Evolutionary conservation across 495 filamentous ascomycete genomes (phyloP).

Genomic region (Daldinia childiae): DNA sequence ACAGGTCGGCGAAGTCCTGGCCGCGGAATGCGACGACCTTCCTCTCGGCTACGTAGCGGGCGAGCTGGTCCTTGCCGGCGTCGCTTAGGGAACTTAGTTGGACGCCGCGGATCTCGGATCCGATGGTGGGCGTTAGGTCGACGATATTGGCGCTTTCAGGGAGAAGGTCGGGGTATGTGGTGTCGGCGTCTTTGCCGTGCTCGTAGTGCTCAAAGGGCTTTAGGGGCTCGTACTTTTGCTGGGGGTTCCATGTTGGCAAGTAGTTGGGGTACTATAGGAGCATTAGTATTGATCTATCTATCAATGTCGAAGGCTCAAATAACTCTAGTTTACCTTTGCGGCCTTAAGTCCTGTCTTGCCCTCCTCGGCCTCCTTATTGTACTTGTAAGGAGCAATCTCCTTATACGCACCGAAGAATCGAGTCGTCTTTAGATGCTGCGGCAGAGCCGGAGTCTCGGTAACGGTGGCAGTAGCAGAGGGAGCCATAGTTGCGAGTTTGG

Average conservation of each 20-base stretch:
- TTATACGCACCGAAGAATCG: constrained; percentile 66
- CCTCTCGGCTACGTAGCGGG: constrained; percentile 77
- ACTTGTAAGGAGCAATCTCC: constrained; percentile 64
- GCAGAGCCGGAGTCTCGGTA: constrained; percentile 47
- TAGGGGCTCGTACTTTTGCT: constrained; percentile 70
- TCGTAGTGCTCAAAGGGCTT: constrained; percentile 76
- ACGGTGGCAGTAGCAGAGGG: constrained; percentile 62
- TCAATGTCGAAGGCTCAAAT: not conserved
- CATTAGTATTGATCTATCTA: not conserved
- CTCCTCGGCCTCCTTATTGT: constrained; percentile 59
- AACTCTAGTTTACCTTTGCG: constrained; percentile 49
- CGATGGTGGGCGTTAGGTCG: constrained; percentile 77
- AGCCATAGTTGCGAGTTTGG: constrained; percentile 56
- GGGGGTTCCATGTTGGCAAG: constrained; percentile 75
- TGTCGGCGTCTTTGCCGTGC: constrained; percentile 76
- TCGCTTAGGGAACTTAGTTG: constrained; percentile 74
- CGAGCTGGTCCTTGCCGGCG: constrained; percentile 81
- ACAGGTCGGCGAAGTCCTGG: constrained; percentile 80
- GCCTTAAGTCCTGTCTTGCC: constrained; percentile 56
- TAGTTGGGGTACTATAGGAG: constrained; percentile 73
- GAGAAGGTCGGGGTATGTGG: constrained; percentile 72
- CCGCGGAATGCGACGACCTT: constrained; percentile 84
- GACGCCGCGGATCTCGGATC: constrained; percentile 78
- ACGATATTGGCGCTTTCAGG: constrained; percentile 56
- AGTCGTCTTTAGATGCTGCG: constrained; percentile 52